Conservation (phyloP, 768 basidiomycete genomes). For the Boletus coccyginus region DNA sequence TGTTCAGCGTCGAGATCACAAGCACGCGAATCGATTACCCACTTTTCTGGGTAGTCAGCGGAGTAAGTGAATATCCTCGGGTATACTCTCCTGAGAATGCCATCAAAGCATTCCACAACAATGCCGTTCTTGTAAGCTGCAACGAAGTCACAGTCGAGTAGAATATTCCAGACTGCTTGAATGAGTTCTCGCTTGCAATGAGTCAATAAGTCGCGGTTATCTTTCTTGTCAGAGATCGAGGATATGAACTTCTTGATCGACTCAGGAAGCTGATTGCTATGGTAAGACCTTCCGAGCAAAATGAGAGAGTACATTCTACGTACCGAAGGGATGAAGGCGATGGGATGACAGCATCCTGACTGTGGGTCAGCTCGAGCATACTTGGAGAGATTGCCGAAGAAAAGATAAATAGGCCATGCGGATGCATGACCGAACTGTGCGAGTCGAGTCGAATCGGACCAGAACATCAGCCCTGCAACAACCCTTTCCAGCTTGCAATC, state of each 20-base stretch:
- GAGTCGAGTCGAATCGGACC: slow-evolving; percentile 12
- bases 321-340: slow-evolving; percentile 8
- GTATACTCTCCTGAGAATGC: too few species aligned
- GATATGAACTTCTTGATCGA: background rate
- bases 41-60: too few species aligned
- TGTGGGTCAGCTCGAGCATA: background rate
- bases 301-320: background rate
- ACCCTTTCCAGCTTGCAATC: background rate
- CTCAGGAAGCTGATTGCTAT: background rate
- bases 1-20: background rate
- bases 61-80: too few species aligned
- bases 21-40: background rate
- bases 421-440: slow-evolving; percentile 12
- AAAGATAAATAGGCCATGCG: slow-evolving; percentile 8
- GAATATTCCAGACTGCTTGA: background rate
- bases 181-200: background rate
- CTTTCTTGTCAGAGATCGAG: background rate
- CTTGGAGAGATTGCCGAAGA: background rate
- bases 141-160: background rate
- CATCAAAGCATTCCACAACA: too few species aligned
- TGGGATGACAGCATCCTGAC: background rate
- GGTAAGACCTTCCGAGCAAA: background rate
- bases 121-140: background rate
- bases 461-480: background rate
- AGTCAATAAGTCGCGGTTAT: background rate